Percentiles rank a stretch among this genome's conserved stretches.
Conservation (phyloP, 2,329 filamentous ascomycete genomes). For the Diplocarpon mali region DNA sequence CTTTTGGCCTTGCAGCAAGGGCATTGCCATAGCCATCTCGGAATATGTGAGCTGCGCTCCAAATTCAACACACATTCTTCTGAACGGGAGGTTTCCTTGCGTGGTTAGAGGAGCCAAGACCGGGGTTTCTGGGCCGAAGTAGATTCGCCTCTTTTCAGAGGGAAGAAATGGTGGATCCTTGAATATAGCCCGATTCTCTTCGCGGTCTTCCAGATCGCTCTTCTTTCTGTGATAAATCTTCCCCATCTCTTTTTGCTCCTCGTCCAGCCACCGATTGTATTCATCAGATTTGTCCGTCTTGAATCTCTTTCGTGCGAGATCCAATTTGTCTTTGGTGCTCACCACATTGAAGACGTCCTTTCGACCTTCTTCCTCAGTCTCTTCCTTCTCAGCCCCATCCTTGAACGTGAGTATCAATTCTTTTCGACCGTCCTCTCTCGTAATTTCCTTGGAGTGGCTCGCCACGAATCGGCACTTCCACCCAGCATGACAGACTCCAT, state of each 20-base stretch:
- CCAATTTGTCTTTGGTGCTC: conserved; percentile 56
- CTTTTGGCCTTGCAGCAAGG: conserved; percentile 80
- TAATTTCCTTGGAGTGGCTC: conserved; percentile 75
- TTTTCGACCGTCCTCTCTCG: conserved; percentile 66
- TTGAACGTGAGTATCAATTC: conserved; percentile 62
- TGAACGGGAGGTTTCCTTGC: conserved; percentile 91
- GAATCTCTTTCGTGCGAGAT: conserved; percentile 61
- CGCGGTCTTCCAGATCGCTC: conserved; percentile 29
- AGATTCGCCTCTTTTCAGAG: conserved; percentile 86
- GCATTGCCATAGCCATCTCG: conserved; percentile 92
- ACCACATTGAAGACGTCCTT: conserved; percentile 67
- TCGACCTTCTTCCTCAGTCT: conserved; percentile 35
- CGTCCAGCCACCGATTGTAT: conserved; percentile 69
- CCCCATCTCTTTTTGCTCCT: conserved; percentile 42
- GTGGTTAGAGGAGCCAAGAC: conserved; percentile 91
- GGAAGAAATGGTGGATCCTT: conserved; percentile 79
- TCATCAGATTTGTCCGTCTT: conserved; percentile 62
- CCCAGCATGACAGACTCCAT: conserved; percentile 68
- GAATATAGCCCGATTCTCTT: conserved; percentile 70
- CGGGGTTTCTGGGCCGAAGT: conserved; percentile 90
- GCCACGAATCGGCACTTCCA: conserved; percentile 91
- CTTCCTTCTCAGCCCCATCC: conserved; percentile 17
- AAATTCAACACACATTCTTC: conserved; percentile 76
- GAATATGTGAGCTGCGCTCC: conserved; percentile 93
- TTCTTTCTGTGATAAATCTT: conserved; percentile 37